These are phyloP conservation scores for Boletus fagicola DNA, from an alignment of 768 basidiomycete genomes.

Conservation along the genomic window DNA sequence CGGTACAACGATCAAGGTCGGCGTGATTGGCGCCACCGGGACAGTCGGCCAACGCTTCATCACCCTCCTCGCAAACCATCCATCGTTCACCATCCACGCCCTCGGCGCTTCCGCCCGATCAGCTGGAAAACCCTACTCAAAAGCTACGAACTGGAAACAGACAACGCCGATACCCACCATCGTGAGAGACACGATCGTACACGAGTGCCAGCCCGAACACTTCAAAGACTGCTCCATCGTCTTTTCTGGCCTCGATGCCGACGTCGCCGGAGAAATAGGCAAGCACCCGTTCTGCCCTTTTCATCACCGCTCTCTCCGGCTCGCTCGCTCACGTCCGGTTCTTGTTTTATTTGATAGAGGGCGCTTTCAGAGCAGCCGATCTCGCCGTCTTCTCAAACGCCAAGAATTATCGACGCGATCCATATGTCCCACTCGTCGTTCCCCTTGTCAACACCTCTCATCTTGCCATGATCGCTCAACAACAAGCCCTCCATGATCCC, in stretches of 20 bases:
- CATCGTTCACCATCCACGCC: constrained; percentile 83
- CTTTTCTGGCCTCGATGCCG: constrained; percentile 95
- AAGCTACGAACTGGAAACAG: constrained; percentile 89
- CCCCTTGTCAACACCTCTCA: constrained; percentile 93
- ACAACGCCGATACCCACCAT: constrained; percentile 63
- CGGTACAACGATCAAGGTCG: constrained; percentile 47
- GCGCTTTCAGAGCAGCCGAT: constrained; percentile 81
- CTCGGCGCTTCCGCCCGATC: constrained; percentile 89
- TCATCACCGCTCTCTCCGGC: neutral
- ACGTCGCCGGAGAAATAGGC: constrained; percentile 96
- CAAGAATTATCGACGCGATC: constrained; percentile 94
- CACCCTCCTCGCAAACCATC: constrained; percentile 79
- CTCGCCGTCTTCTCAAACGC: constrained; percentile 94
- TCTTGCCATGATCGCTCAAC: constrained; percentile 79
- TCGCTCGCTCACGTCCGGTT: neutral
- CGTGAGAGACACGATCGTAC: constrained; percentile 58
- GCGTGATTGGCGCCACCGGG: constrained; percentile 85
- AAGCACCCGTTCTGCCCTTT: constrained; percentile 8
- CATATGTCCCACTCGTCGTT: constrained; percentile 90
- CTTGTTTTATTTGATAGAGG: constrained; percentile 42
- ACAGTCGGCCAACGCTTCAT: constrained; percentile 97
- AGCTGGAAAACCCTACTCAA: constrained; percentile 75
- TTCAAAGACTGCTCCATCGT: constrained; percentile 83
- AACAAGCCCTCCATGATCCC: constrained; percentile 65
- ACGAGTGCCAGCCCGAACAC: constrained; percentile 71